A percentile compares a stretch with the other conserved stretches of the same genome.
Conservation (phyloP, 805 yeast genomes). For the Cyberlindnera japonica region DNA sequence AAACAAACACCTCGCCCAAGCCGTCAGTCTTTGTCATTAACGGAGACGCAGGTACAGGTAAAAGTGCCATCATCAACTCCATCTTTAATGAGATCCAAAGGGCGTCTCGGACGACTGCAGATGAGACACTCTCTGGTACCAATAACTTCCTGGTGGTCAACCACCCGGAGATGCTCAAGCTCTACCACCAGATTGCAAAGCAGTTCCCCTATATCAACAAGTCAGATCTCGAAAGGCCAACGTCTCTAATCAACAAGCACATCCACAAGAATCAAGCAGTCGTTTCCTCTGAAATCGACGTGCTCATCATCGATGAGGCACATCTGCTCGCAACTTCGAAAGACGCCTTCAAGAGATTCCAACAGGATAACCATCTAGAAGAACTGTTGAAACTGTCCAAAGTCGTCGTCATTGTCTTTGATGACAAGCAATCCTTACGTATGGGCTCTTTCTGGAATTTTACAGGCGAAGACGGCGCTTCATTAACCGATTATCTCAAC, state of each 20-base stretch:
- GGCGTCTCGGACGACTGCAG: constrained; percentile 20
- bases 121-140: constrained; percentile 28
- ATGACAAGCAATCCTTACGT: constrained; percentile 42
- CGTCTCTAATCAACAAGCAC: constrained; percentile 38
- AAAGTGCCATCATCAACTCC: constrained; percentile 40
- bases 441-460: constrained; percentile 44
- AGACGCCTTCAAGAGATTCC: constrained; percentile 42
- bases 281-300: constrained; percentile 27
- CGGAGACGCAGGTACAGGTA: constrained; percentile 50
- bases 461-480: constrained; percentile 34
- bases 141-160: constrained; percentile 40
- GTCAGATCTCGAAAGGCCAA: constrained; percentile 42
- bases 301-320: constrained; percentile 44
- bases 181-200: constrained; percentile 37
- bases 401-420: constrained; percentile 41
- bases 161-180: constrained; percentile 46
- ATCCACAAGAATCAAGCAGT: constrained; percentile 4
- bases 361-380: constrained; percentile 41
- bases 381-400: constrained; percentile 38
- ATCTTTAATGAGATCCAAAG: constrained; percentile 41
- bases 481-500: constrained; percentile 21
- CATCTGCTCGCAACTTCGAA: constrained; percentile 41
- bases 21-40: constrained; percentile 40
- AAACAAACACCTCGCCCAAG: constrained; percentile 6
- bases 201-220: constrained; percentile 36